phyloP scores from a whole-genome alignment of 345 rosid genomes.

The Limnanthes douglasii region DNA sequence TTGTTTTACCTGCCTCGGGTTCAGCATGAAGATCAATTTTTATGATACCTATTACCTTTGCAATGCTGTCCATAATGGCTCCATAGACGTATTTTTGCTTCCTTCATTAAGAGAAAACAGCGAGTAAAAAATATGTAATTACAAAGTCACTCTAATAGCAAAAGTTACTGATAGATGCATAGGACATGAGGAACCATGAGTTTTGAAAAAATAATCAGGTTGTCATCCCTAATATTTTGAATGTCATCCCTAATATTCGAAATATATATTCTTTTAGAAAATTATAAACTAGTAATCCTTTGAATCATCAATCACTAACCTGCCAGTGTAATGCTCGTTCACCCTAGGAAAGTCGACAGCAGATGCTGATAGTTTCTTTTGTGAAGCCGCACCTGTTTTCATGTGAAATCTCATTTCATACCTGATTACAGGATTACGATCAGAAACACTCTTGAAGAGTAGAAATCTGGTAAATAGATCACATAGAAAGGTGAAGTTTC shows the following conservation, averaged over 20 bases:
- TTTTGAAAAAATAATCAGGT: too few species aligned
- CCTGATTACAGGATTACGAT: conserved; percentile 26
- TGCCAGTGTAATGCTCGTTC: conserved; percentile 72
- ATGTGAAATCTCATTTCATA: conserved; percentile 95
- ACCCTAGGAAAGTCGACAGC: conserved; percentile 86
- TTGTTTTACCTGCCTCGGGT: conserved; percentile 44
- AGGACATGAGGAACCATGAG: too few species aligned
- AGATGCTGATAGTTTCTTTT: conserved; percentile 66
- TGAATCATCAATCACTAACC: too few species aligned
- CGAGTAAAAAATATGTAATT: conserved; percentile 1
- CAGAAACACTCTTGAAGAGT: conserved; percentile 1
- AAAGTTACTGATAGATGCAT: too few species aligned
- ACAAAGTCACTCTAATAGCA: too few species aligned
- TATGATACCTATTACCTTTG: conserved; percentile 63
- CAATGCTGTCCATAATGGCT: conserved; percentile 66
- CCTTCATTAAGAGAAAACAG: conserved; percentile 36
- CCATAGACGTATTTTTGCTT: conserved; percentile 93
- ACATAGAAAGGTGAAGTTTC: conserved; percentile 4
- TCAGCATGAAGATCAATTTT: conserved; percentile 84
- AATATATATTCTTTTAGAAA: too few species aligned
- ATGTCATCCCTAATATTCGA: too few species aligned
- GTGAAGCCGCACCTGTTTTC: conserved; percentile 69
- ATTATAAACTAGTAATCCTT: too few species aligned
- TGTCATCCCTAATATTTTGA: too few species aligned
- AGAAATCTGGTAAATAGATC: conserved; percentile 2